These are phyloP conservation scores for Pyrenophora tritici-repentis DNA, from an alignment of 2,329 filamentous ascomycete species.

Conservation along the genomic window DNA sequence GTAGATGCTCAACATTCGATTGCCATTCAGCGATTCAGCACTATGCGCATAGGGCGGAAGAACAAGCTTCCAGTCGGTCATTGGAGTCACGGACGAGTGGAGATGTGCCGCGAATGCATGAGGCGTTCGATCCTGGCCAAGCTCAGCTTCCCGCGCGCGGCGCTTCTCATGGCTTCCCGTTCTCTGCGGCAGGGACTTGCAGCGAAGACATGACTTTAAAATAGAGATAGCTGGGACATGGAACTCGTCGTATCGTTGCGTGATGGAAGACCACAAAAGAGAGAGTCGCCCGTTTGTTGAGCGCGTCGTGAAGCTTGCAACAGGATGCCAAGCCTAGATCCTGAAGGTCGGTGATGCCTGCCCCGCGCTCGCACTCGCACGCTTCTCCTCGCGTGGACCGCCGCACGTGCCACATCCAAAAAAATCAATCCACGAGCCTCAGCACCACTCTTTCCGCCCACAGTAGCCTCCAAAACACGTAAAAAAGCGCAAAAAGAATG, in stretches of 20 bases:
- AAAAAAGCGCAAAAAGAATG: too few species aligned
- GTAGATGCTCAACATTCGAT: conserved; percentile 16
- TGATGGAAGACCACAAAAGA: not conserved
- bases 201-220: not conserved
- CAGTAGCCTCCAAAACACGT: too few species aligned
- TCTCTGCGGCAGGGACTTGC: not conserved
- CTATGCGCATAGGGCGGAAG: conserved; percentile 10
- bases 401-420: too few species aligned
- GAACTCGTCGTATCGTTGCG: not conserved
- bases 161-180: conserved; percentile 1
- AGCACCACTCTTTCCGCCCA: too few species aligned
- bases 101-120: conserved; percentile 19
- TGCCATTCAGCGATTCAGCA: conserved; percentile 14
- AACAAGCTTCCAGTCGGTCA: conserved; percentile 1
- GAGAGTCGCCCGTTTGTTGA: not conserved
- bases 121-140: conserved; percentile 22
- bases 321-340: conserved; percentile 1
- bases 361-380: conserved; percentile 1
- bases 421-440: too few species aligned
- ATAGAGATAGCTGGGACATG: too few species aligned
- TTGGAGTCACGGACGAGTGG: conserved; percentile 15
- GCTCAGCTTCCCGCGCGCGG: conserved; percentile 11
- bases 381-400: not conserved
- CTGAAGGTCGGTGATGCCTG: not conserved
- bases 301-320: not conserved